Evolutionary conservation across 2,329 filamentous ascomycete genomes (phyloP), one percentile per base, ranked within the genome.

Genomic region (Hymenoscyphus albidus): DNA sequence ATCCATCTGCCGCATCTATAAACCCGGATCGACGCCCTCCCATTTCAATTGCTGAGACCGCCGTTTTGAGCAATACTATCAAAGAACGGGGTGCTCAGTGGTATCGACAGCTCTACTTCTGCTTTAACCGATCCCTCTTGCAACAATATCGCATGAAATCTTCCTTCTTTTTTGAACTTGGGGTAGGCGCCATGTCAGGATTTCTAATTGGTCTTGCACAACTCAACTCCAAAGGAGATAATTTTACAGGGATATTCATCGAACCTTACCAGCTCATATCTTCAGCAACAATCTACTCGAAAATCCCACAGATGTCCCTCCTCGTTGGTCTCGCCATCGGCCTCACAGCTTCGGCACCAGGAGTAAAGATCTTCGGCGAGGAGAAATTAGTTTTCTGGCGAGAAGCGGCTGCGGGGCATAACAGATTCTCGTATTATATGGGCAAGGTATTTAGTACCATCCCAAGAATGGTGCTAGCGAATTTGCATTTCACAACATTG

Each of bases 351-450:
- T 80, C 78, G 5, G 80, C 83, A 0, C 83, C 84, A 0, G 84
- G 83, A 0, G 84, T 86, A 66, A 81, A 80, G 69, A 78, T 82
- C 16, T 86, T 86, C 71, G 84, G 82, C 12, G 82, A 84, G 67
- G 83, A 85, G 69, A 81, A 82, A 71, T 73, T 83, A 5, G 76
- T 86, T 44, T 83, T 83, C 68, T 80, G 79, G 57, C 79, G 84
- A 9, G 85, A 87, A 73, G 78, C 83, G 3, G 81, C 83, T 54
- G 80, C 83, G 0, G 84, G 85, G 0, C 84, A 87, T 70, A 85
- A 81, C 42, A 77, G 82, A 10, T 74, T 80, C 27, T 81, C 84
- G 0, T 86, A 87, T 72, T 87, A 84, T 69, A 48, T 84, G 1
- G 84, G 83, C 42, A 87, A 87, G 72, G 77, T 82, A 1, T 2